Base-by-base conservation (phyloP, 208 protist species). In the Leishmania major region DNA sequence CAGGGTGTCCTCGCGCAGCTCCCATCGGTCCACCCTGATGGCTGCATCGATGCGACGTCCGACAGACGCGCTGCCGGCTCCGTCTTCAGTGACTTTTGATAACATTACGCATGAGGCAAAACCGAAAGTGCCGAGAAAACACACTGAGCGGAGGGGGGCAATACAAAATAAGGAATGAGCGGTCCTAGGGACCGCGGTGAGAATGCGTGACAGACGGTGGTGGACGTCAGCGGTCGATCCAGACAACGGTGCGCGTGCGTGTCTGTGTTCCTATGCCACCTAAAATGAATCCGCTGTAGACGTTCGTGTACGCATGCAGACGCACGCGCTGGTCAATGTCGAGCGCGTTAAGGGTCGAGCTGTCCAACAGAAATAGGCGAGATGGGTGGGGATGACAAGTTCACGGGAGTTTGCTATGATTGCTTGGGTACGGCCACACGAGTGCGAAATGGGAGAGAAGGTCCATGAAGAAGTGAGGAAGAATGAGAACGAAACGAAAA, bases 1-100 rank as follows among this genome's bases (percentile, higher is more conserved):
- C 37, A 95, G 71, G 8, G 77, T 78, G 5, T 84, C 86, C 74
- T 97, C 93, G 8, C 88, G 78, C 22, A 97, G 78, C 80, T 96
- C 91, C 92, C 93, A 96, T 51, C 84, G 79, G 40, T 91, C 83
- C 35, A 87, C 89, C 64, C 88, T 85, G 15, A 90, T 69, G 13
- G 82, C 72, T 10, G 78, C 82, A 43, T 79, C 82, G 11, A 72
- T 31, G 40, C 55, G 35, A 37, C 79, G 72, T 11, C 73, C 74
- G 60, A 71, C 66, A 67, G 75, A 84, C 60, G 59, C 64, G 66
- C 69, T 69, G 71, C 73, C 28, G n/a, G 76, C 35, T 6, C 45
- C 53, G 17, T 59, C 80, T 7, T 82, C 82, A 0, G 64, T 64
- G 0, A 53, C 25, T n/a, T 82, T 86, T 6, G 82, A 22, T 35